A percentile compares a stretch with the other conserved stretches of the same genome.
These are phyloP conservation scores for Suillus occidentalis DNA, from an alignment of 768 basidiomycete genomes.

Conservation along the genomic window DNA sequence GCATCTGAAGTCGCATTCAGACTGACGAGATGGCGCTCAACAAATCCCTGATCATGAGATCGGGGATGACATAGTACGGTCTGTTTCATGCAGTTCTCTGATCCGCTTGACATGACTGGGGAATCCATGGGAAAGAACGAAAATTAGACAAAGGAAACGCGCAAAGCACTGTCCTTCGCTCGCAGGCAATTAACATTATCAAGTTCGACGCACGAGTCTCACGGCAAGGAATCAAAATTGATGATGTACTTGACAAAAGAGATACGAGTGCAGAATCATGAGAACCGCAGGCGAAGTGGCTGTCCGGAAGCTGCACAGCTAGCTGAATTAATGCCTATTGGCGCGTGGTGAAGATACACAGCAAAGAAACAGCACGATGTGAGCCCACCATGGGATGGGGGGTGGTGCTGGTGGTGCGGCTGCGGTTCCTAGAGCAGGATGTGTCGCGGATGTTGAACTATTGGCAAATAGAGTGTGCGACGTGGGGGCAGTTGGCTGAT, in stretches of 20 bases:
- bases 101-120: slow-evolving; percentile 19
- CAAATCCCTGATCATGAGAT: slow-evolving; percentile 65
- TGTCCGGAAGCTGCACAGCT: not conserved
- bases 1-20: slow-evolving; percentile 7
- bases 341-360: not conserved
- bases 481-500: too few species aligned
- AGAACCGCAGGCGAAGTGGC: not conserved
- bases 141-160: not conserved
- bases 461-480: not conserved
- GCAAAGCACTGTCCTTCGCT: too few species aligned
- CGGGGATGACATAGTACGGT: slow-evolving; percentile 53
- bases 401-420: not conserved
- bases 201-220: too few species aligned
- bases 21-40: slow-evolving; percentile 77
- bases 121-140: slow-evolving; percentile 2
- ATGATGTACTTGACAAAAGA: not conserved
- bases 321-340: not conserved
- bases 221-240: not conserved
- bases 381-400: not conserved
- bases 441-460: not conserved
- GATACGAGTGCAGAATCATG: not conserved
- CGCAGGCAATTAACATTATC: too few species aligned
- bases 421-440: not conserved
- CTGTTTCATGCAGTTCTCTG: slow-evolving; percentile 45
- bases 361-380: not conserved